Evolutionary conservation across 306 rosid species (phyloP).

Genomic region (Cucumis melo): DNA sequence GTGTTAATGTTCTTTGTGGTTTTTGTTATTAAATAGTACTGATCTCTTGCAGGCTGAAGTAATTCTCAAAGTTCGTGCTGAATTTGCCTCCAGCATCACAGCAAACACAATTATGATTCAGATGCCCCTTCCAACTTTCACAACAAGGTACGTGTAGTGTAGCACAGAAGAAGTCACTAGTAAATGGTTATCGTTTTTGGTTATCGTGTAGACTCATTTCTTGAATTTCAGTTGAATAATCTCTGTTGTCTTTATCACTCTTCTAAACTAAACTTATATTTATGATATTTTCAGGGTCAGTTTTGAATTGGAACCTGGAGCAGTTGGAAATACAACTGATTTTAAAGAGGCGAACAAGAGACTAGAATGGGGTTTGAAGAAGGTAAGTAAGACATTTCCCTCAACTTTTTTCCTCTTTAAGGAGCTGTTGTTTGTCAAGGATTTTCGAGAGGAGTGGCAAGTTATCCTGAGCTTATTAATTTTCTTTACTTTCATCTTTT

Average conservation of each 20-base stretch:
- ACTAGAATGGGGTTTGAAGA: conserved; percentile 83
- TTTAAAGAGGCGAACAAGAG: conserved; percentile 70
- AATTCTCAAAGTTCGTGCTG: conserved; percentile 66
- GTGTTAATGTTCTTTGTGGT: conserved; percentile 6
- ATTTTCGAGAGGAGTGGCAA: neutral
- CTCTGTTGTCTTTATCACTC: neutral
- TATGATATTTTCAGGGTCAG: conserved; percentile 40
- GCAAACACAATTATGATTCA: conserved; percentile 60
- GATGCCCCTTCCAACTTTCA: conserved; percentile 71
- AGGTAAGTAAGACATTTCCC: conserved; percentile 38
- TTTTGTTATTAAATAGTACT: conserved; percentile 10
- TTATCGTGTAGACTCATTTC: neutral
- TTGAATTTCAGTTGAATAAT: neutral
- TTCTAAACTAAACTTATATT: neutral
- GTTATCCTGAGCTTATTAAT: neutral
- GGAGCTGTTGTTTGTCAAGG: neutral
- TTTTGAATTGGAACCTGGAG: conserved; percentile 81
- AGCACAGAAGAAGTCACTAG: neutral
- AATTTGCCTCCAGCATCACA: conserved; percentile 50
- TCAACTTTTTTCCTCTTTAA: neutral
- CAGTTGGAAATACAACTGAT: conserved; percentile 75
- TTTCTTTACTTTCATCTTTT: neutral
- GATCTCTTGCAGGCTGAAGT: conserved; percentile 59
- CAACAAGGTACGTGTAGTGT: conserved; percentile 43
- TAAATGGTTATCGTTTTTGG: neutral